phyloP scores from a whole-genome alignment of 2,329 filamentous ascomycete species.

The Hawksworthiomyces lignivorus region DNA sequence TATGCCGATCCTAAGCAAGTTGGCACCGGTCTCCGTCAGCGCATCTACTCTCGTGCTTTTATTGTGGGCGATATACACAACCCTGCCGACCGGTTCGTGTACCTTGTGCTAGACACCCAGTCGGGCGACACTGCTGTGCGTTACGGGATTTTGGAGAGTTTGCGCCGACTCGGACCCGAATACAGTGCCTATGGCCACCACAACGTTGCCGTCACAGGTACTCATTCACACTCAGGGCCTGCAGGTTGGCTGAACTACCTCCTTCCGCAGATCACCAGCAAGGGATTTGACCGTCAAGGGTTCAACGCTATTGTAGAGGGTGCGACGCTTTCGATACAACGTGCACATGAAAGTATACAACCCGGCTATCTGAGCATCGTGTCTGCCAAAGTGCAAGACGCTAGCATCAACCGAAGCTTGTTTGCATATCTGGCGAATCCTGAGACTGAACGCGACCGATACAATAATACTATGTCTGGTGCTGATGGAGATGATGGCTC shows the following conservation, averaged over 20 bases:
- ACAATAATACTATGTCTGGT: constrained; percentile 41
- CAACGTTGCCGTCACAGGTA: constrained; percentile 84
- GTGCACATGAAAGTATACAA: constrained; percentile 56
- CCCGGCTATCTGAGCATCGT: constrained; percentile 62
- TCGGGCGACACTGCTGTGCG: constrained; percentile 81
- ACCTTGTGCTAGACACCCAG: constrained; percentile 78
- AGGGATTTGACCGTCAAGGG: constrained; percentile 77
- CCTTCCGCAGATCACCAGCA: constrained; percentile 78
- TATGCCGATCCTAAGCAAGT: constrained; percentile 73
- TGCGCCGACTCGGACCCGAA: constrained; percentile 59
- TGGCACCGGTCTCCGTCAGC: constrained; percentile 76
- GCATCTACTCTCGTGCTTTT: constrained; percentile 79
- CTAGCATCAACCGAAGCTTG: constrained; percentile 77
- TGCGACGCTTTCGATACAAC: constrained; percentile 66
- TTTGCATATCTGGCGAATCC: constrained; percentile 83
- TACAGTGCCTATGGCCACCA: constrained; percentile 68
- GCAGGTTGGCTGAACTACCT: constrained; percentile 91
- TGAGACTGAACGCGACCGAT: constrained; percentile 59
- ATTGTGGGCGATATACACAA: constrained; percentile 65
- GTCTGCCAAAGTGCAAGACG: constrained; percentile 51
- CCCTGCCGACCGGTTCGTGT: constrained; percentile 67
- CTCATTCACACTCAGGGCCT: constrained; percentile 83
- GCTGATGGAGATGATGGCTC: constrained; percentile 35
- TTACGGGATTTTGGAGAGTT: constrained; percentile 68
- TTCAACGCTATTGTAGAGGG: constrained; percentile 84